A percentile compares a stretch with the other conserved stretches of the same genome.
Conservation (phyloP, 2,329 filamentous ascomycete genomes). For the Nemania sp. region DNA sequence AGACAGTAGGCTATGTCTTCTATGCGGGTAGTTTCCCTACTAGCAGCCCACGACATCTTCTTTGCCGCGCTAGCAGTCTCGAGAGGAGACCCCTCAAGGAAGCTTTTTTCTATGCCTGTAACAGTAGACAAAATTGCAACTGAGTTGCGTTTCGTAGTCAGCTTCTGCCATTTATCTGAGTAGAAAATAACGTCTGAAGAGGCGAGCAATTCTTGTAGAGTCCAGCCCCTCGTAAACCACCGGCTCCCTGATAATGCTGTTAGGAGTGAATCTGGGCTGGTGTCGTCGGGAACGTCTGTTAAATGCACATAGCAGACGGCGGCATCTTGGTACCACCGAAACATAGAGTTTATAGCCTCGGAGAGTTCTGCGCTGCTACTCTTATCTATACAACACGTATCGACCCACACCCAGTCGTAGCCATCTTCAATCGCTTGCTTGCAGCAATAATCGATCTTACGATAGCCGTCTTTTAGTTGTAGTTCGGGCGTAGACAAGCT, state of each 20-base stretch:
- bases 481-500: conserved; percentile 2
- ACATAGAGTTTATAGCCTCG: conserved; percentile 6
- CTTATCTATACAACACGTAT: conserved; percentile 31
- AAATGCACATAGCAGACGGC: conserved; percentile 45
- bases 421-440: conserved; percentile 27
- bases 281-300: conserved; percentile 33
- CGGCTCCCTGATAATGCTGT: conserved; percentile 17
- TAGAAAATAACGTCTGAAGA: conserved; percentile 43
- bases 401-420: conserved; percentile 28
- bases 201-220: conserved; percentile 41
- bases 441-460: conserved; percentile 27
- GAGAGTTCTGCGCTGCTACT: conserved; percentile 15
- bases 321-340: conserved; percentile 44
- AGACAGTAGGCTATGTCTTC: conserved; percentile 49
- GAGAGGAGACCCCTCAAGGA: conserved; percentile 33
- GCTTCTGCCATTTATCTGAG: conserved; percentile 34
- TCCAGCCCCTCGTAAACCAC: conserved; percentile 24
- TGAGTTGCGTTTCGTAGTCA: conserved; percentile 43
- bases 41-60: conserved; percentile 48
- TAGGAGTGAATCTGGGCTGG: conserved; percentile 8
- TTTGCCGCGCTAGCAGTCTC: conserved; percentile 39
- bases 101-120: conserved; percentile 41
- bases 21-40: conserved; percentile 41
- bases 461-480: conserved; percentile 19
- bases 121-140: conserved; percentile 35